Evolutionary conservation across 345 rosid species (phyloP), one percentile per base, ranked within the genome.

Genomic region (Aegle marmelos): DNA sequence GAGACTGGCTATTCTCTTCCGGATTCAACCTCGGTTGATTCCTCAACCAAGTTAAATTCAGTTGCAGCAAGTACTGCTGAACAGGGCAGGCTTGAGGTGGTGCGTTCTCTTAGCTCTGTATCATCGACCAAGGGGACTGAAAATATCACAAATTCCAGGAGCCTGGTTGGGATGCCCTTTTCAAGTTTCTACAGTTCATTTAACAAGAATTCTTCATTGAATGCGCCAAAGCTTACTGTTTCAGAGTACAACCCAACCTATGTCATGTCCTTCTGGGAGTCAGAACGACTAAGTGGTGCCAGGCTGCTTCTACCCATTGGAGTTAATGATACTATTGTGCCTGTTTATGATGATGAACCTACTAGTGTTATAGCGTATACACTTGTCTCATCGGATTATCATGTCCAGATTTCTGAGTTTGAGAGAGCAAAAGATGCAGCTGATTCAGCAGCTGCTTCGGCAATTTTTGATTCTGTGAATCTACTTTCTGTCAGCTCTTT

Each of bases 301-400:
- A 87, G 95, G 88, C 82, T 89, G 76, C 89, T 91, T 61, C 86
- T 94, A 76, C 97, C 94, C 36, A 80, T 89, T 67, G 96, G 99
- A 64, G 74, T 80, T 14, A 85, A 89, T 86, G 95, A 90, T 30
- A 86, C 88, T 4, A 81, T 96, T 73, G 90, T 94, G 60, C 95
- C 98, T 59, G 93, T 96, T 70, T 94, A 88, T 65, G 99, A 96
- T 76, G 98, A 96, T 69, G 99, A 96, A 70, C 98, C 95, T 36
- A 90, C 98, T 59, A 96, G 99, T 82, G 83, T 92, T 70, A 92
- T 96, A 81, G 88, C 99, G 5, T 90, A 94, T 85, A 95, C 94
- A 22, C 91, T 96, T 77, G 79, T 74, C 41, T 94, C 99, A 34
- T 81, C 90, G 17, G 95, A 88, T 31, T 96, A 94, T 81, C 86